Evolutionary conservation across 495 filamentous ascomycete species (phyloP).

Genomic region (Aspergillus conjunctus): DNA sequence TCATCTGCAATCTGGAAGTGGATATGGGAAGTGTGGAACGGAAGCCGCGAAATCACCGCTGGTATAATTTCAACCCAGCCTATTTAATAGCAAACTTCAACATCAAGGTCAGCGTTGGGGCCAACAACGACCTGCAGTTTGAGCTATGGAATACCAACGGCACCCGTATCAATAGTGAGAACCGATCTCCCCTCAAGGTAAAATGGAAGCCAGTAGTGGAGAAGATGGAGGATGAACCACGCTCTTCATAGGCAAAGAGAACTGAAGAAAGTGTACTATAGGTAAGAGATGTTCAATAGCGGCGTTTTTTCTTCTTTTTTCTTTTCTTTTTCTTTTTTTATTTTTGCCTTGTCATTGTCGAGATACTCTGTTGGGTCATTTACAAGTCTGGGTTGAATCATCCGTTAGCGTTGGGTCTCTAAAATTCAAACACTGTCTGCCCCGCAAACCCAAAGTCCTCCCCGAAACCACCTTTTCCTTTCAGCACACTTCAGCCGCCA

Average conservation of each 20-base stretch:
- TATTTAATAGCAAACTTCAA: slow-evolving; percentile 5
- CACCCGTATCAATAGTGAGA: background rate
- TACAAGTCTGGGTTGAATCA: background rate
- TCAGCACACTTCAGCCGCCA: slow-evolving; percentile 17
- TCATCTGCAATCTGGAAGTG: slow-evolving; percentile 3
- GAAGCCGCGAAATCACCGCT: slow-evolving; percentile 3
- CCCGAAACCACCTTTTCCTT: slow-evolving; percentile 4
- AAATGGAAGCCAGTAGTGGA: slow-evolving; percentile 7
- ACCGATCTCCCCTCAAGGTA: background rate
- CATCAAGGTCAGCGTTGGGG: background rate
- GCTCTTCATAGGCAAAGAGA: background rate
- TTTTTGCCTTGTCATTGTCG: background rate
- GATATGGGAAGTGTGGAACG: slow-evolving; percentile 6
- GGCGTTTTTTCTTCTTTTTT: background rate
- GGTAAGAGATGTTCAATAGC: background rate
- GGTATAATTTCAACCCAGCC: slow-evolving; percentile 4
- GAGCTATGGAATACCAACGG: slow-evolving; percentile 9
- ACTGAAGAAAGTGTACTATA: background rate
- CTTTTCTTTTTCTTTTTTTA: background rate
- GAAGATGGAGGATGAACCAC: slow-evolving; percentile 6
- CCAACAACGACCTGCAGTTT: slow-evolving; percentile 5
- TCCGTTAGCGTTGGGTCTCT: background rate
- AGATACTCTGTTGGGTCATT: slow-evolving; percentile 4
- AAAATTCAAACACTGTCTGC: background rate
- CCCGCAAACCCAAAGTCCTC: slow-evolving; percentile 7